Conservation (phyloP, 352 stramenopile species). For the Phytophthora pinifolia region DNA sequence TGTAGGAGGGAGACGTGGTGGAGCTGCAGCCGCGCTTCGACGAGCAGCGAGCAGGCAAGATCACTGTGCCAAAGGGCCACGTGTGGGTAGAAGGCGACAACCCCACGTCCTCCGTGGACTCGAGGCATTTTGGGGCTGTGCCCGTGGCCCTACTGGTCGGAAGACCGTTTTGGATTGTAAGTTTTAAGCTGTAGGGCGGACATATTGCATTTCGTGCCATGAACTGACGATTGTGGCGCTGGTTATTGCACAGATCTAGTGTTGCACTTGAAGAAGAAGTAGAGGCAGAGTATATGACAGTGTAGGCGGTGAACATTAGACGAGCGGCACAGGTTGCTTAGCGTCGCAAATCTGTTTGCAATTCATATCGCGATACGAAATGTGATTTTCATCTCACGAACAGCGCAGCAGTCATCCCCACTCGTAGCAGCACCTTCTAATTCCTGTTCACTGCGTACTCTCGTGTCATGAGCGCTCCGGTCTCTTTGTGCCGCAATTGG, state of each 20-base stretch:
- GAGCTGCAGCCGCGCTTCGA: conserved; percentile 77
- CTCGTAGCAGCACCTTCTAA: not conserved
- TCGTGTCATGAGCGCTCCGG: conserved; percentile 21
- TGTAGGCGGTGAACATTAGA: not conserved
- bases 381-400: too few species aligned
- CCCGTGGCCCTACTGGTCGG: conserved; percentile 87
- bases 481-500: conserved; percentile 68
- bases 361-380: too few species aligned
- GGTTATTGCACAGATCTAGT: conserved; percentile 21
- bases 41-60: conserved; percentile 47
- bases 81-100: conserved; percentile 98
- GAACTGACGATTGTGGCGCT: conserved; percentile 15
- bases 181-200: not conserved
- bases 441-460: conserved; percentile 9
- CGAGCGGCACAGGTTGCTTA: not conserved
- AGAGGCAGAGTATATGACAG: not conserved
- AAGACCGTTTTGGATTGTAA: conserved; percentile 68
- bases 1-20: conserved; percentile 79
- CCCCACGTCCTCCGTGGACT: conserved; percentile 92
- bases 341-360: too few species aligned
- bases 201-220: not conserved
- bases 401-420: not conserved
- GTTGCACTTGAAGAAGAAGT: not conserved
- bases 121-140: conserved; percentile 92
- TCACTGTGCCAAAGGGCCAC: conserved; percentile 91